Evolutionary conservation across 345 rosid species (phyloP).

Genomic region (Salix udensis): DNA sequence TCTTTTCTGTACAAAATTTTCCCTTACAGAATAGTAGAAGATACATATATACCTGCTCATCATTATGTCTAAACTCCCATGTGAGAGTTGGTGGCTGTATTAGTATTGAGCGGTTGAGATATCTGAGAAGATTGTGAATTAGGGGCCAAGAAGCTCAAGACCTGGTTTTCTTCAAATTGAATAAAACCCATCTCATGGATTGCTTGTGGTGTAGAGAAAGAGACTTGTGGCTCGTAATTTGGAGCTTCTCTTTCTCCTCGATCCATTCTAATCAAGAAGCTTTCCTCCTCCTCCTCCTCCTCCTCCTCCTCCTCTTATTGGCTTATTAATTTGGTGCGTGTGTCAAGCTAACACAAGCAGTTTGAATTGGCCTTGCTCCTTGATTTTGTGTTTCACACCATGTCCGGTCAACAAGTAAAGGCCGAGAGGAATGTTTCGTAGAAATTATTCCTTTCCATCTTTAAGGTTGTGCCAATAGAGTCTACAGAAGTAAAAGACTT

Average conservation of each 20-base stretch:
- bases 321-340: background rate
- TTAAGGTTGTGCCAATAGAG: background rate
- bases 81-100: conserved; percentile 24
- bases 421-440: conserved; percentile 13
- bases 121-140: conserved; percentile 35
- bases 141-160: conserved; percentile 65
- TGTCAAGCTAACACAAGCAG: background rate
- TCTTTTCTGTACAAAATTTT: background rate
- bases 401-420: conserved; percentile 29
- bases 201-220: conserved; percentile 50
- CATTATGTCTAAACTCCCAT: conserved; percentile 38
- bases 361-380: background rate
- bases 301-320: background rate
- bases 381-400: conserved; percentile 4
- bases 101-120: conserved; percentile 33
- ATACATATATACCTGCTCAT: conserved; percentile 11
- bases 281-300: background rate
- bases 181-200: conserved; percentile 72
- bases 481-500: conserved; percentile 3
- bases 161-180: conserved; percentile 72
- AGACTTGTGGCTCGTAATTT: conserved; percentile 60
- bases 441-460: conserved; percentile 16
- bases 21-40: background rate
- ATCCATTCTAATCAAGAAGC: conserved; percentile 34
- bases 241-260: conserved; percentile 46